Conservation (phyloP, 176 grass and related monocot species). For the Panicum miliaceum region DNA sequence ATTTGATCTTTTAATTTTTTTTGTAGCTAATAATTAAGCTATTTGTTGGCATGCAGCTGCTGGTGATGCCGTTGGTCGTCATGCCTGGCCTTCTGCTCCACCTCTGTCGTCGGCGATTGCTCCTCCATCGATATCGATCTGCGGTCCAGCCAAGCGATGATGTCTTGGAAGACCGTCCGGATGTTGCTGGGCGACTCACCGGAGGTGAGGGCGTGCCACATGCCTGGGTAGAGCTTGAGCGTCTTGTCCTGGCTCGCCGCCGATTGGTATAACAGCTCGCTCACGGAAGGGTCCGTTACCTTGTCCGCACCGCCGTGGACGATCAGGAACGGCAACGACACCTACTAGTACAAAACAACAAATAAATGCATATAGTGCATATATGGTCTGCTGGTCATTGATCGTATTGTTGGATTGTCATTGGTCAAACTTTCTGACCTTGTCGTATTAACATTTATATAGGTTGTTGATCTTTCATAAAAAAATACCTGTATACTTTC, state of each 20-base stretch:
- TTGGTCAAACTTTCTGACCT: no score
- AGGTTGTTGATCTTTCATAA: no score
- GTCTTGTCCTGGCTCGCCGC: slow-evolving; percentile 63
- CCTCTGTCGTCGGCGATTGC: neutral
- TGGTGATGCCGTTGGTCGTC: neutral
- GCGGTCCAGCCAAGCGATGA: slow-evolving; percentile 60
- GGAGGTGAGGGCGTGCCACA: slow-evolving; percentile 88
- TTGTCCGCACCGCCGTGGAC: slow-evolving; percentile 73
- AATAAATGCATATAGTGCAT: no score
- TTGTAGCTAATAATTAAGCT: no score
- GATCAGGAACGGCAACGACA: slow-evolving; percentile 66
- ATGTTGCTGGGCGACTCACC: slow-evolving; percentile 62
- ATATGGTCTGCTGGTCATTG: no score
- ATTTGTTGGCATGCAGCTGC: neutral
- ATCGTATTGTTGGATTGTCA: no score
- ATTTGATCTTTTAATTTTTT: no score
- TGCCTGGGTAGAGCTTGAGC: slow-evolving; percentile 61
- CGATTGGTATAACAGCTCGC: slow-evolving; percentile 53
- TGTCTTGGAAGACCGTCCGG: slow-evolving; percentile 56
- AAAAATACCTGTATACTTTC: no score
- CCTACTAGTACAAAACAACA: slow-evolving; percentile 25
- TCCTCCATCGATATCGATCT: neutral
- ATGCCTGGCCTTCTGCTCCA: slow-evolving; percentile 46
- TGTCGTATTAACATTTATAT: no score
- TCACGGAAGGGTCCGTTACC: slow-evolving; percentile 68